Conservation (phyloP, 1,284 basidiomycete genomes). For the Coniophora puteana region DNA sequence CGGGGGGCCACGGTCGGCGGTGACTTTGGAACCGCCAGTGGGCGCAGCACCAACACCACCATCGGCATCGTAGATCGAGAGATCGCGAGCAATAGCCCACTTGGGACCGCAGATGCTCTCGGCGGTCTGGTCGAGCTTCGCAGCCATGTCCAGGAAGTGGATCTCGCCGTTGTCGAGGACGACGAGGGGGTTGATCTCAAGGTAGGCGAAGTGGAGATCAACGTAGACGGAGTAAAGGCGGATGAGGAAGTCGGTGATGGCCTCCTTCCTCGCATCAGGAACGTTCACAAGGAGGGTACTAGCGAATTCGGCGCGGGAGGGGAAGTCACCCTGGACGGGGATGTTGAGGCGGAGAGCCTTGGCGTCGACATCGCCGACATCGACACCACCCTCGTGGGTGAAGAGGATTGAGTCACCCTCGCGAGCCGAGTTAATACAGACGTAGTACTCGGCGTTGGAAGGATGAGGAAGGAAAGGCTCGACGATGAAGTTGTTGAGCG, state of each 20-base stretch:
- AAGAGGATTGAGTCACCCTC: slow-evolving; percentile 97
- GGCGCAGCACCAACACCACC: slow-evolving; percentile 40
- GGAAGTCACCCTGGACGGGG: slow-evolving; percentile 78
- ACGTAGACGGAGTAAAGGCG: slow-evolving; percentile 97
- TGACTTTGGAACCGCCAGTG: slow-evolving; percentile 46
- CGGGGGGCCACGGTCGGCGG: slow-evolving; percentile 92
- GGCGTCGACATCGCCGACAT: slow-evolving; percentile 97
- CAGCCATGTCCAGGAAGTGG: slow-evolving; percentile 98
- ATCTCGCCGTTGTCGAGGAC: slow-evolving; percentile 87
- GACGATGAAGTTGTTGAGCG: slow-evolving; percentile 96
- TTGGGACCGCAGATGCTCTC: slow-evolving; percentile 98
- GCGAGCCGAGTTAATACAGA: slow-evolving; percentile 95
- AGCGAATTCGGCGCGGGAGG: slow-evolving; percentile 74
- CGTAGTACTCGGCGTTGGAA: slow-evolving; percentile 94
- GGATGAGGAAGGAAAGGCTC: slow-evolving; percentile 98
- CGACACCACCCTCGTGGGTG: slow-evolving; percentile 98
- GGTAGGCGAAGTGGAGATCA: slow-evolving; percentile 97
- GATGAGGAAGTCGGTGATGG: slow-evolving; percentile 90
- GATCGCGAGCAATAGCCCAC: slow-evolving; percentile 96
- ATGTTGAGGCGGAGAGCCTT: slow-evolving; percentile 92
- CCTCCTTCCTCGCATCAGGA: slow-evolving; percentile 73
- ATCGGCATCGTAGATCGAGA: slow-evolving; percentile 63
- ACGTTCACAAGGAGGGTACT: slow-evolving; percentile 77
- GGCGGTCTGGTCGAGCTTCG: slow-evolving; percentile 98
- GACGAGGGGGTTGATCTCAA: slow-evolving; percentile 99